Percentiles rank a stretch among this genome's conserved stretches.
Conservation (phyloP, 352 stramenopile genomes). For the Globisporangium lucens region DNA sequence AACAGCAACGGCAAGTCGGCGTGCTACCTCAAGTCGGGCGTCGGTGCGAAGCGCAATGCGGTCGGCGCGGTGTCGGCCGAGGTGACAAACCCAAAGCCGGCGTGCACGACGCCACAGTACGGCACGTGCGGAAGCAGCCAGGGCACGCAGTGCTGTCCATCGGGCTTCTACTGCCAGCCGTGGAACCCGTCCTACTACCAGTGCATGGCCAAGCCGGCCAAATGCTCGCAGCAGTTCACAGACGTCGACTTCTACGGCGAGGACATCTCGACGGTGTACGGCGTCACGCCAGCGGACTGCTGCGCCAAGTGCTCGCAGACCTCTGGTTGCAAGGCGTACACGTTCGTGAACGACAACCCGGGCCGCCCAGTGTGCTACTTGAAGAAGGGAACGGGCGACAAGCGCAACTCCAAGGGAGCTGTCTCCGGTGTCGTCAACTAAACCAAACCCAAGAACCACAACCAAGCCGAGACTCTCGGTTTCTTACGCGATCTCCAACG, state of each 20-base stretch:
- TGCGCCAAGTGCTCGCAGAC: conserved; percentile 25
- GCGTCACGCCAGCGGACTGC: conserved; percentile 18
- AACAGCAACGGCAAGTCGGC: conserved; percentile 15
- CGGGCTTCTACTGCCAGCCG: conserved; percentile 25
- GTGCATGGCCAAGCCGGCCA: conserved; percentile 12
- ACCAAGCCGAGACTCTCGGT: too few species aligned
- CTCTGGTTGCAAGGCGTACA: conserved; percentile 29
- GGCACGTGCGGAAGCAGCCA: background rate
- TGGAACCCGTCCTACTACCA: conserved; percentile 29
- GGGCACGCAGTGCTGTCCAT: background rate
- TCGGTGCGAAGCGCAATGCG: background rate
- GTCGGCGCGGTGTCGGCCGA: background rate
- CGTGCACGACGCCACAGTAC: background rate
- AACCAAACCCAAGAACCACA: too few species aligned
- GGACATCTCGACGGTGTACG: conserved; percentile 16
- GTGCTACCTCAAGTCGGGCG: conserved; percentile 19
- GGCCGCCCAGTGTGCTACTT: conserved; percentile 23
- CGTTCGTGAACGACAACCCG: conserved; percentile 28
- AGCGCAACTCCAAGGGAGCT: background rate
- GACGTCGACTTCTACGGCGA: conserved; percentile 24
- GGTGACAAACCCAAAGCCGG: background rate
- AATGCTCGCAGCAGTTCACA: conserved; percentile 19
- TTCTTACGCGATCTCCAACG: too few species aligned
- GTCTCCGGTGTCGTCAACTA: conserved; percentile 9
- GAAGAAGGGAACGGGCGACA: conserved; percentile 13